Evolutionary conservation across 2,329 filamentous ascomycete species (phyloP).

Genomic region (Colletotrichum sojae): DNA sequence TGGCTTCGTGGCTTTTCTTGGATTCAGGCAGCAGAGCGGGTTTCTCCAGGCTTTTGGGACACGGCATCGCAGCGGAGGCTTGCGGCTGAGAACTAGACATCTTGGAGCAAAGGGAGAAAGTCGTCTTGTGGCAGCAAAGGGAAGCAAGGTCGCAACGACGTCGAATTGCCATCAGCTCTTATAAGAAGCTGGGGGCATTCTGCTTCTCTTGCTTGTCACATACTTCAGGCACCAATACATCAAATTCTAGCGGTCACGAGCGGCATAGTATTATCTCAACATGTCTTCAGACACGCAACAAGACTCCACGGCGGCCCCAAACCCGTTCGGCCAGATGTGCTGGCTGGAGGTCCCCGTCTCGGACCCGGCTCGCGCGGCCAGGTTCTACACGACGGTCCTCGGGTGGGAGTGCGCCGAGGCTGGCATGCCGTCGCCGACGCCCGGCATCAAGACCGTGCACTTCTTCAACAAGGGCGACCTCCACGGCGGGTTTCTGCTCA

Average conservation of each 20-base stretch:
- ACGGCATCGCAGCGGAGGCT: background rate
- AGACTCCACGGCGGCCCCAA: background rate
- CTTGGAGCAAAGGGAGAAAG: background rate
- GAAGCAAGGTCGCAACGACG: background rate
- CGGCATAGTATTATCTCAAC: background rate
- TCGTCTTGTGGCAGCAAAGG: no score
- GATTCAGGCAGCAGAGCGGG: slow-evolving; percentile 2
- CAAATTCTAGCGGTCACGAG: no score
- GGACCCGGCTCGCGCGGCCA: slow-evolving; percentile 51
- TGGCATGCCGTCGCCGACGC: slow-evolving; percentile 39
- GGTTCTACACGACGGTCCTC: slow-evolving; percentile 55
- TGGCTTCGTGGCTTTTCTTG: slow-evolving; percentile 21
- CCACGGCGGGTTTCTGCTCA: slow-evolving; percentile 52
- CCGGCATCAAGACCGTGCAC: slow-evolving; percentile 50
- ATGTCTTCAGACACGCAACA: background rate
- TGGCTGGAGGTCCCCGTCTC: slow-evolving; percentile 57
- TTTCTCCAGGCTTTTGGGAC: background rate
- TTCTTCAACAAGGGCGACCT: slow-evolving; percentile 53
- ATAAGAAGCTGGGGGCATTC: background rate
- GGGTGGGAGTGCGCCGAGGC: slow-evolving; percentile 50
- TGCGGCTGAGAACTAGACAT: background rate
- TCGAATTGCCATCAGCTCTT: background rate
- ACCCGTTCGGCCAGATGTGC: slow-evolving; percentile 51
- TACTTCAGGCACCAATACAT: background rate
- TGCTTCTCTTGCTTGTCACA: background rate